Evolutionary conservation across 2,329 filamentous ascomycete genomes (phyloP), one percentile per base, ranked within the genome.

Genomic region (Hypoxylon sp.): DNA sequence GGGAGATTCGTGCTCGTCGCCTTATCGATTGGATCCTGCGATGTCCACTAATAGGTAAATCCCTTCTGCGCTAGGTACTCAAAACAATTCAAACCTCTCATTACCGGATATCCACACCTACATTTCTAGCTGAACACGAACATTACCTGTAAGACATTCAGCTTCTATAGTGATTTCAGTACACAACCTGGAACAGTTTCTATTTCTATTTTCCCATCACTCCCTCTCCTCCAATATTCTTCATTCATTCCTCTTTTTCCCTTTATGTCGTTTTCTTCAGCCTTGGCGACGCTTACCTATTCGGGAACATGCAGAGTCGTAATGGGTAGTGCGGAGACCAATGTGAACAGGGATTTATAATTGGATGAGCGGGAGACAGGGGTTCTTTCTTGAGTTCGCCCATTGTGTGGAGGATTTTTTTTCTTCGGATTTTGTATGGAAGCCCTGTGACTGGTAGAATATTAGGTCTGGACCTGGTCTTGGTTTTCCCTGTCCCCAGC

Each of bases 361-460:
- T 68, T 68, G 68, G 68, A 60, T 43, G 34, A 55, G 65, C 65
- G 68, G 68, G 68, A 66, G 62, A 68, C 65, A 68, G 60, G 68
- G 68, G 34, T 65, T 65, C 23, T 25, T 43, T 30, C 43, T 43
- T 23, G 55, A 63, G 65, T 51, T 68, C 59, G 2, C 65, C 65
- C 58, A 56, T 70, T 66, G 51, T 70, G 64, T 67, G 65, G 67
- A 70, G 63, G 64, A 56, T 59, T 49, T 62, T 57, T 62, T 57
- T 45, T 32, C 36, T 52, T 51, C 38, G 61, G 52, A 51, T 60
- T 67, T 63, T 60, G 60, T 63, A 64, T 64, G 60, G 57, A 38
- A 67, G 60, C 63, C 53, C 51, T 67, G 45, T 63, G 57, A 70
- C 57, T 70, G 67, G 67, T 34, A 38, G 30, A 43, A 34, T 32